Percentiles rank a stretch among this genome's conserved stretches.
phyloP scores from a whole-genome alignment of 805 yeast genomes.

The Kodamaea hsintzibuensis region DNA sequence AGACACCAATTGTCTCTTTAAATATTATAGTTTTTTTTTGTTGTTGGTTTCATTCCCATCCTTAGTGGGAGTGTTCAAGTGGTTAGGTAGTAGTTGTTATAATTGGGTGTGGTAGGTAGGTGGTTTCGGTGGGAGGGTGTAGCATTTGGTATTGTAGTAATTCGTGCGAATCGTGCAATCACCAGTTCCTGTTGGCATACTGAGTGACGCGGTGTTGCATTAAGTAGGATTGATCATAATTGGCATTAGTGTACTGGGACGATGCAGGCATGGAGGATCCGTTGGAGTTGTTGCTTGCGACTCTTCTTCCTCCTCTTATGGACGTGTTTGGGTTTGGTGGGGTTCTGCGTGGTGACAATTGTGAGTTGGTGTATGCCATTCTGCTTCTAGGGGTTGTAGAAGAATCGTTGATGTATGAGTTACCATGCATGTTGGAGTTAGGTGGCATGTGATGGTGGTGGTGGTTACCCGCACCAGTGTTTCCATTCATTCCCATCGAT shows the following conservation, averaged over 20 bases:
- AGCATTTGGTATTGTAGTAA: neutral
- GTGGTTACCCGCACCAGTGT: conserved; percentile 5
- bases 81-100: too few species aligned
- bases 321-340: conserved; percentile 12
- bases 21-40: too few species aligned
- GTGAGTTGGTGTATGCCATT: conserved; percentile 16
- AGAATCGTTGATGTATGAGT: conserved; percentile 1
- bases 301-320: conserved; percentile 9
- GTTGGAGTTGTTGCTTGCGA: conserved; percentile 6
- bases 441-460: conserved; percentile 3
- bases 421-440: neutral
- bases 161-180: neutral
- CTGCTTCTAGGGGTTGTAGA: conserved; percentile 16
- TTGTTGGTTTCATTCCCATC: too few species aligned
- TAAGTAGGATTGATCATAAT: conserved; percentile 13
- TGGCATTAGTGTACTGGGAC: conserved; percentile 8
- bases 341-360: conserved; percentile 15
- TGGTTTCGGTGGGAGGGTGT: too few species aligned
- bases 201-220: conserved; percentile 15
- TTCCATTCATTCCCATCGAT: neutral
- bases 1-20: too few species aligned
- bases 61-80: too few species aligned
- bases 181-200: conserved; percentile 15
- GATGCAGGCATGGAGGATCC: neutral
- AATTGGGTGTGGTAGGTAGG: too few species aligned